Evolutionary conservation across 2,329 filamentous ascomycete genomes (phyloP).

Genomic region (Xylaria sp.): DNA sequence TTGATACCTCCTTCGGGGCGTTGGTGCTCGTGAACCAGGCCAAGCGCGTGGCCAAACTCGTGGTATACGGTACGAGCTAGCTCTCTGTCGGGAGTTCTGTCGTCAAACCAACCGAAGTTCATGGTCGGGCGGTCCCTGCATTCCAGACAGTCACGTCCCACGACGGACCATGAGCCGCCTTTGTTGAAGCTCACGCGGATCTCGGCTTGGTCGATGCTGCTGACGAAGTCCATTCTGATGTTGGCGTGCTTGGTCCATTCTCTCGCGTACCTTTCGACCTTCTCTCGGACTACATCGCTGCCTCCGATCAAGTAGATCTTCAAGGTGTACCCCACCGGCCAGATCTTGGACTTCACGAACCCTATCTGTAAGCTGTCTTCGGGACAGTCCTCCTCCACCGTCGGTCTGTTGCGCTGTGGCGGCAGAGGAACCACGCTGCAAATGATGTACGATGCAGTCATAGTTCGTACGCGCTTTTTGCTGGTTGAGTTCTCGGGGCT

Average conservation of each 20-base stretch:
- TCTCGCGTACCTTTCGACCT: constrained; percentile 4
- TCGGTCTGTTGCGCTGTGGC: background rate
- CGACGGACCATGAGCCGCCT: constrained; percentile 6
- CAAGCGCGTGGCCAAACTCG: constrained; percentile 12
- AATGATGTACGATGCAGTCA: background rate
- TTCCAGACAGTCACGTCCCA: background rate
- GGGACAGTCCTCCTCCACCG: background rate
- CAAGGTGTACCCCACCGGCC: constrained; percentile 2
- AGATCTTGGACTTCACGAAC: background rate
- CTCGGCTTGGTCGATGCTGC: background rate
- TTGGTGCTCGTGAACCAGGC: constrained; percentile 12
- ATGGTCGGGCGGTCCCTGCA: background rate
- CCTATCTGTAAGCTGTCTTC: background rate
- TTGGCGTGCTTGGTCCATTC: constrained; percentile 11
- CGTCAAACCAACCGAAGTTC: constrained; percentile 7
- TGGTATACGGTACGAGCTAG: constrained; percentile 2
- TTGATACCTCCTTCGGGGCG: constrained; percentile 1
- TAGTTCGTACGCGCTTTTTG: background rate
- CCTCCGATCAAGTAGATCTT: constrained; percentile 3
- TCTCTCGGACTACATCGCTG: background rate
- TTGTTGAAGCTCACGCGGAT: constrained; percentile 6
- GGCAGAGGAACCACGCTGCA: constrained; percentile 4
- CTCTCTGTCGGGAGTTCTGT: background rate
- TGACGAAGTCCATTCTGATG: constrained; percentile 6
- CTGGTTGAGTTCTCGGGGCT: background rate